Percentiles rank a stretch among this genome's conserved stretches.
Evolutionary conservation across 768 basidiomycete species (phyloP).

Genomic region (Kwoniella dejecticola): DNA sequence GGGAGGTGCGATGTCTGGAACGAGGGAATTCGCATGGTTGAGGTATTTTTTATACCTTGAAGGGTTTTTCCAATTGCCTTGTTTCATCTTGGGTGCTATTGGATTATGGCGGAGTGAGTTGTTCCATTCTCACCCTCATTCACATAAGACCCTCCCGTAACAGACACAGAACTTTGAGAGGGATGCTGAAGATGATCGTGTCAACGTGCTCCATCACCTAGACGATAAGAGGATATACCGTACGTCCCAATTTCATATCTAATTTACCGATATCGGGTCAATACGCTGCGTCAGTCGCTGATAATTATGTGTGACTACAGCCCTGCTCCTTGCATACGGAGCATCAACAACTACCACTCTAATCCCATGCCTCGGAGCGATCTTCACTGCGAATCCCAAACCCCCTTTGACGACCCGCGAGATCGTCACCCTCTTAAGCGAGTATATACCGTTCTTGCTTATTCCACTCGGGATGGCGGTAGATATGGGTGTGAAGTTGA

Average conservation of each 20-base stretch:
- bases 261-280: neutral
- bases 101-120: slow-evolving; percentile 49
- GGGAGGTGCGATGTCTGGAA: slow-evolving; percentile 58
- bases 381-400: slow-evolving; percentile 62
- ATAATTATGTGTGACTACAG: slow-evolving; percentile 56
- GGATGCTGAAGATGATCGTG: neutral
- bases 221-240: slow-evolving; percentile 52
- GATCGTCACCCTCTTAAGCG: slow-evolving; percentile 63
- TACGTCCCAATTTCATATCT: slow-evolving; percentile 16
- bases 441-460: slow-evolving; percentile 75
- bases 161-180: neutral
- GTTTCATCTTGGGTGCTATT: slow-evolving; percentile 68
- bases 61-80: slow-evolving; percentile 66
- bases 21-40: slow-evolving; percentile 52
- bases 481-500: slow-evolving; percentile 63
- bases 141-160: neutral
- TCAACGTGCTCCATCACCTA: slow-evolving; percentile 10
- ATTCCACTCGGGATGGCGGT: slow-evolving; percentile 70
- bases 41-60: slow-evolving; percentile 61
- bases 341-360: slow-evolving; percentile 78
- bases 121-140: neutral
- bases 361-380: slow-evolving; percentile 66
- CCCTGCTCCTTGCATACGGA: slow-evolving; percentile 69
- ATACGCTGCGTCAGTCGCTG: neutral
- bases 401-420: slow-evolving; percentile 62